Evolutionary conservation across 1,284 basidiomycete genomes (phyloP), one percentile per base, ranked within the genome.

Genomic region (Malassezia vespertilionis): DNA sequence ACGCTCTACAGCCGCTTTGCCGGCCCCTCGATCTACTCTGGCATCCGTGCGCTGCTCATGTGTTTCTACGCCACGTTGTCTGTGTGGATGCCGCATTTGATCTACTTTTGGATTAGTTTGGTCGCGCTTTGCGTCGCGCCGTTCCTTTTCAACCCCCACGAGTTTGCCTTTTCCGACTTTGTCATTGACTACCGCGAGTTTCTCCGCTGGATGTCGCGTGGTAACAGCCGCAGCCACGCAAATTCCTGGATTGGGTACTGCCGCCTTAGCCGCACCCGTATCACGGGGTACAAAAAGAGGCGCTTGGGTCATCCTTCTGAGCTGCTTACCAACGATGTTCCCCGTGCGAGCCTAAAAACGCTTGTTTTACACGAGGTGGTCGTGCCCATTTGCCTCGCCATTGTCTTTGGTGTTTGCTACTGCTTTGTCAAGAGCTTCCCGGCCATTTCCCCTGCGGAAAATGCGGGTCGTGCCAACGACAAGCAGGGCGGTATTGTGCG

Each of bases 401-500:
- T 69, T 49, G 59, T 70, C 56, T 66, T 66, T 40, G 56, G 61
- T 24, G 58, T 70, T n/a, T 64, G 63, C 17, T 70, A 70, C 53
- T 59, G 62, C 48, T 70, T 69, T 40, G 65, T 69, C 61, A 70
- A 70, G 61, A 60, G 56, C 48, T 66, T 70, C 60, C 58, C 63
- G 5, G 37, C 43, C 5, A 33, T 39, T 2, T 23, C 26, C 7
- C 27, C 18, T 82, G 1, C 87, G 88, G 81, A 80, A 72, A 44
- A 50, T 71, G 74, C 73, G 42, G 61, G 71, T 33, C 31, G 31
- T 32, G 8, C 27, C 27, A 34, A 44, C 30, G 40, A 49, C 2
- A 30, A 20, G 14, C 60, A 73, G 57, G 78, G 85, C 46, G 86
- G 84, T 56, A 77, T 97, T 54, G 80, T 95, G 48, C 86, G 91